Base-by-base conservation (phyloP, 108 stramenopile species). In the Pseudonitzschia multiseries region DNA sequence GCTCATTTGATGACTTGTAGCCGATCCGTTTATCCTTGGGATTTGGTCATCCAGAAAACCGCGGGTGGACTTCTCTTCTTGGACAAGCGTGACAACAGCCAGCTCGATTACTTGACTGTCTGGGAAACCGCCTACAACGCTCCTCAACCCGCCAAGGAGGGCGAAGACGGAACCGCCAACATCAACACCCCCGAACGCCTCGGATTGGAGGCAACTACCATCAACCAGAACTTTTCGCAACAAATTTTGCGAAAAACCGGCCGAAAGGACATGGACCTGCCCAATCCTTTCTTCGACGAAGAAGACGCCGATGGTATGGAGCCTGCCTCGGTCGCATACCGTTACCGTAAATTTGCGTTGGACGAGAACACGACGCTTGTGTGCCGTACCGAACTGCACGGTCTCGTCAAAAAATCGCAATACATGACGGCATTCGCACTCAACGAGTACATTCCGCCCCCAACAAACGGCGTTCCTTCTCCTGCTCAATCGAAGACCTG, bases 141-240 rank as follows among this genome's bases (percentile, higher is more conserved):
- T 15, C 94, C 93, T 15, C 77, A 73, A 20, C 74, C 77, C 1
- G 70, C 77, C 41, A 84, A 86, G 43, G 83, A 91, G 13, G 86
- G 86, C 41, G 81, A 93, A 21, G 92, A 89, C 57, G 83, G 87
- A 46, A 41, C 14, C 10, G 21, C 54, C 54, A 62, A 62, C 20
- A 88, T 95, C 79, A 98, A 98, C 84, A 87, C 86, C 18, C 95
- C 97, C 21, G 95, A 96, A 73, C 84, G 96, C 17, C 89, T 99
- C 17, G 82, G 88, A 44, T 70, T 97, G 28, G 99, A 99, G 73
- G 98, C 98, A 13, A 98, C 97, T 56, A 91, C 89, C 85, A 95
- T 99, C 77, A 96, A 98, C 73, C 97, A 99, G 73, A 98, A 97
- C 78, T 99, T 98, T 78, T 91, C 96, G 27, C 99, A 99, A 77